phyloP scores from a whole-genome alignment of 305 asterid species.

The Striga hermonthica region DNA sequence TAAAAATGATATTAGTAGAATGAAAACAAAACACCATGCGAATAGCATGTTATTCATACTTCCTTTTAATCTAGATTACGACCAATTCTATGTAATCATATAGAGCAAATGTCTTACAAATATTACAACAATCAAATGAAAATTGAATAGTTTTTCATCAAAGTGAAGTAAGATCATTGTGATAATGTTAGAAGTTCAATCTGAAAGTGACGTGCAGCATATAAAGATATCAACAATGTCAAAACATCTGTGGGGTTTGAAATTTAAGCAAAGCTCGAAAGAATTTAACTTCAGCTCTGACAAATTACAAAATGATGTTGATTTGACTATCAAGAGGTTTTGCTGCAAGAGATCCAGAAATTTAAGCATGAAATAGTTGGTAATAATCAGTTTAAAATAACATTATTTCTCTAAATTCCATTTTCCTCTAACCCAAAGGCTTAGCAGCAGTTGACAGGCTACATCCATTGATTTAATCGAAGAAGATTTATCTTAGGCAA shows the following conservation, averaged over 20 bases:
- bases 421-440: no score
- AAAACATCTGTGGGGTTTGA: conserved; percentile 7
- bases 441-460: no score
- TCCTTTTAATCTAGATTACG: no score
- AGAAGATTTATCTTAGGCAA: background rate
- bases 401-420: no score
- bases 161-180: background rate
- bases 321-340: conserved; percentile 15
- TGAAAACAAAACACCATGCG: conserved; percentile 7
- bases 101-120: no score
- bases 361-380: conserved; percentile 11
- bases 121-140: no score
- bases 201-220: background rate
- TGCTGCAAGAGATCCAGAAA: background rate
- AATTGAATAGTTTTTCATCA: no score
- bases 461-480: no score
- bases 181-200: conserved; percentile 17
- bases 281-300: conserved; percentile 13
- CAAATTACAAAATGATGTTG: conserved; percentile 13
- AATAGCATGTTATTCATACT: background rate
- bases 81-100: no score
- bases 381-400: background rate
- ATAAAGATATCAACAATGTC: no score
- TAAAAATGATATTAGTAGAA: conserved; percentile 15
- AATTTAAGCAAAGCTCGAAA: conserved; percentile 8